phyloP scores from a whole-genome alignment of 352 stramenopile genomes.

The Pythium vanterpoolii region DNA sequence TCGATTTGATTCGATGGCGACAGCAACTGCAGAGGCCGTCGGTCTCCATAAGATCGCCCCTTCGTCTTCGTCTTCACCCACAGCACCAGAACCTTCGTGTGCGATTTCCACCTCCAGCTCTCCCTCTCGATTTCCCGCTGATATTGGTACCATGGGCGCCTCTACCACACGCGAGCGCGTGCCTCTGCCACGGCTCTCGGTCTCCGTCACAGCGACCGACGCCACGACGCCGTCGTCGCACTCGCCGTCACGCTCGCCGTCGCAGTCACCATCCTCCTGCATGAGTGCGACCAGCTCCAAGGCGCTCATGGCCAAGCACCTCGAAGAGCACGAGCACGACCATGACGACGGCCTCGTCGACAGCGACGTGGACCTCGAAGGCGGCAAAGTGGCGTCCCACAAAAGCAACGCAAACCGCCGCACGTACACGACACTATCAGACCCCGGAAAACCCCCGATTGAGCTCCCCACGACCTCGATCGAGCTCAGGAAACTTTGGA shows the following conservation, averaged over 20 bases:
- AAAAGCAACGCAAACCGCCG: not conserved
- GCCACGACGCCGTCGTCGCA: not conserved
- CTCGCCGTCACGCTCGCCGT: too few species aligned
- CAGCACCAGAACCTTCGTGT: too few species aligned
- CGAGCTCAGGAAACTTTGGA: constrained; percentile 39
- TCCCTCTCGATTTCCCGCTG: too few species aligned
- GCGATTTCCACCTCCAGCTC: too few species aligned
- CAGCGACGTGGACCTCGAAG: not conserved
- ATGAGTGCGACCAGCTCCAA: not conserved
- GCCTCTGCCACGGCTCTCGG: not conserved
- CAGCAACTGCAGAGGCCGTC: too few species aligned
- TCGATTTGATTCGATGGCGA: too few species aligned
- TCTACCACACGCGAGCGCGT: too few species aligned
- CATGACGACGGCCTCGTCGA: not conserved
- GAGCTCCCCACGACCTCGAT: constrained; percentile 25
- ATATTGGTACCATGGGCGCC: too few species aligned
- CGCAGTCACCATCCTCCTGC: not conserved
- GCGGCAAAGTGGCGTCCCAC: not conserved
- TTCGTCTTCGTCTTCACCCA: too few species aligned
- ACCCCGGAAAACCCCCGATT: not conserved
- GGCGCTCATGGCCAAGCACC: not conserved
- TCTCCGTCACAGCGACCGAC: not conserved
- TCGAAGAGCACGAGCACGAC: not conserved
- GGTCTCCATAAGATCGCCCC: too few species aligned
- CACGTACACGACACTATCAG: constrained; percentile 3